Evolutionary conservation across 139 green algal genomes (phyloP), one percentile per base, ranked within the genome.

Genomic region (Edaphochlamys debaryana): DNA sequence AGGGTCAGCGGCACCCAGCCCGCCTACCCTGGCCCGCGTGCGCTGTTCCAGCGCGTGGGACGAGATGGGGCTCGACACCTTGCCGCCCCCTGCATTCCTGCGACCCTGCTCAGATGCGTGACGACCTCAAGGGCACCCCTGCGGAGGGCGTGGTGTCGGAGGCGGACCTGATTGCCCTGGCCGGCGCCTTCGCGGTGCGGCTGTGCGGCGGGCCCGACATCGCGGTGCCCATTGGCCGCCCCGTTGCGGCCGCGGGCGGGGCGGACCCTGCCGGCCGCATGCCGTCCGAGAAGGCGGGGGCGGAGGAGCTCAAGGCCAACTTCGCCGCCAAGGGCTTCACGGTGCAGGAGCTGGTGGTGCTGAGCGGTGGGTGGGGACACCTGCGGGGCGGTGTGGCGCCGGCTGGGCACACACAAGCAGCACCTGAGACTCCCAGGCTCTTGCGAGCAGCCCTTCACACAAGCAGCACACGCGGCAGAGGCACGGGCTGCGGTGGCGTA

Each of bases 141-240:
- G 93, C 92, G 1, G 91, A 90, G 23, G 90, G 86, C 1, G 15
- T 41, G 38, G 78, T 96, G 13, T 95, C 90, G 0, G 50, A 90
- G 4, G 93, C 95, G 0, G 95, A 98, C 91, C 77, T 96, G 48
- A 93, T 98, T 34, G 92, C 91, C 0, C 79, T 96, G n/a, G 89
- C 83, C n/a, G 95, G 92, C 1, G 94, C 94, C 0, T 78, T 87
- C 30, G 93, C 91, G 30, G 94, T 98, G 8, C 56, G 69, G 9
- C 72, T 95, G 9, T 95, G 88, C 22, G 93, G 91, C 30, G 95
- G 95, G 0, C 95, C 95, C 23, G 63, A 29, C n/a, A 94, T 98
- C 32, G 30, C 80, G 19, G 63, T 95, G 27, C 86, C 80, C 34
- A 69, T 96, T 15, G 95, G 94, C 11, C 79, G 95, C 17, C 62